Evolutionary conservation across 257 asterid species (phyloP).

Genomic region (Coffea canephora): DNA sequence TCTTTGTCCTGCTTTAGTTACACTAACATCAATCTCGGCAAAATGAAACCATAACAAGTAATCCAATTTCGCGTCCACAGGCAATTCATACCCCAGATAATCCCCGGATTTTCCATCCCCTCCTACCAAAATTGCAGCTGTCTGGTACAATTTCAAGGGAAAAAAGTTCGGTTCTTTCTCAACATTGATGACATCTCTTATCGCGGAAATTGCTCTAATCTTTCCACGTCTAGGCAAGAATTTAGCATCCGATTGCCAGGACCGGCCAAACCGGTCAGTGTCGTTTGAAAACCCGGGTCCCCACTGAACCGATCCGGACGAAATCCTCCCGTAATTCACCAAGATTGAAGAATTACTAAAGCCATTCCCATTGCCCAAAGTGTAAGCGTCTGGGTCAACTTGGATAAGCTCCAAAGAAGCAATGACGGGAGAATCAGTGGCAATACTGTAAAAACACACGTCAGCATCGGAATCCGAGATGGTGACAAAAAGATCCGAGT

Average conservation of each 20-base stretch:
- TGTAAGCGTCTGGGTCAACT: constrained; percentile 54
- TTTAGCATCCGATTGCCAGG: constrained; percentile 71
- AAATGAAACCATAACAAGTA: constrained; percentile 85
- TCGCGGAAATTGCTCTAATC: constrained; percentile 63
- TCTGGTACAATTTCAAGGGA: constrained; percentile 71
- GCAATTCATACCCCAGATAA: constrained; percentile 61
- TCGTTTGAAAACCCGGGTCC: constrained; percentile 90
- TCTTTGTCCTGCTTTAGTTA: constrained; percentile 67
- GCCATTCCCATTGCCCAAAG: constrained; percentile 24
- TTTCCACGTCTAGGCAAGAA: constrained; percentile 29
- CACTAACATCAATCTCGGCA: constrained; percentile 89
- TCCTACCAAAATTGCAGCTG: constrained; percentile 54
- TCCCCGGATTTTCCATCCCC: constrained; percentile 34
- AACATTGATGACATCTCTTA: constrained; percentile 38
- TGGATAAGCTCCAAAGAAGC: constrained; percentile 61
- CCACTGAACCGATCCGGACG: constrained; percentile 87
- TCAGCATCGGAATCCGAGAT: constrained; percentile 45
- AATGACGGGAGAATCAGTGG: constrained; percentile 88
- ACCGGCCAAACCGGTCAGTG: constrained; percentile 68
- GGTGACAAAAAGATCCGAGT: constrained; percentile 77
- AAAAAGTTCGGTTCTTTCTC: constrained; percentile 69
- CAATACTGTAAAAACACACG: constrained; percentile 88
- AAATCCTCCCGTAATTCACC: constrained; percentile 80
- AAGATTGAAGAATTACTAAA: constrained; percentile 42
- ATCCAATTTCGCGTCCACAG: constrained; percentile 85